Base-by-base conservation (phyloP, 2,329 filamentous ascomycete genomes). In the Trichoderma citrinoviride region DNA sequence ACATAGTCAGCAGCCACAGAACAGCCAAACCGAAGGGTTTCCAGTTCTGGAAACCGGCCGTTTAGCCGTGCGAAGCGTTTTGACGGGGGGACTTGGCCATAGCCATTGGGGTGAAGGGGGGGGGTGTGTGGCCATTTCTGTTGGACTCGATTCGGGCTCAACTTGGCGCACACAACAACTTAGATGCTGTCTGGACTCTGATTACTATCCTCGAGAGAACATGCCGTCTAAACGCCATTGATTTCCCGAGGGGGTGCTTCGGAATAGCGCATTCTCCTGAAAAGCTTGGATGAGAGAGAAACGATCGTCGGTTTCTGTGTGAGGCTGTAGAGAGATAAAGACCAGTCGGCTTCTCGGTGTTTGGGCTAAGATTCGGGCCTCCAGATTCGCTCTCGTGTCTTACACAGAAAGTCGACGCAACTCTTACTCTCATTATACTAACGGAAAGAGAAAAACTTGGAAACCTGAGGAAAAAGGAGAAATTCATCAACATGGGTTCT, bases 51-150 rank as follows among this genome's bases (percentile, higher is more conserved):
- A 6, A 46, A 27, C 14, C 23, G 29, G 40, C 58, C 58, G 49
- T 62, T 62, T 62, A 62, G 47, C 58, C 58, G 47, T 29, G n/a
- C 12, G n/a, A 61, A 33, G 58, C 58, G 47, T 62, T 62, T 62
- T 62, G 58, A 62, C 58, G 58, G 29, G 21, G 7, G 21, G 15
- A 25, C 58, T 33, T 37, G 47, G 33, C 33, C 8, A 37, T 37
- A 12, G 33, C 10, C 10, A 29, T 29, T 29, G 27, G 33, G 33
- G 3, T 12, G 33, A 37, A 37, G 3, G 33, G 10, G 10, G 33
- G 33, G 10, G 25, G 33, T 14, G 33, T 37, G 10, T 37, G 10
- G 10, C 33, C 33, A 37, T 37, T 37, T 37, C 33, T 37, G 33
- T 49, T 49, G 55, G 55, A 47, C 55, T 58, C 55, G 23, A 37